phyloP scores from a whole-genome alignment of 2,329 filamentous ascomycete species.

The Beauveria pseudobassiana region DNA sequence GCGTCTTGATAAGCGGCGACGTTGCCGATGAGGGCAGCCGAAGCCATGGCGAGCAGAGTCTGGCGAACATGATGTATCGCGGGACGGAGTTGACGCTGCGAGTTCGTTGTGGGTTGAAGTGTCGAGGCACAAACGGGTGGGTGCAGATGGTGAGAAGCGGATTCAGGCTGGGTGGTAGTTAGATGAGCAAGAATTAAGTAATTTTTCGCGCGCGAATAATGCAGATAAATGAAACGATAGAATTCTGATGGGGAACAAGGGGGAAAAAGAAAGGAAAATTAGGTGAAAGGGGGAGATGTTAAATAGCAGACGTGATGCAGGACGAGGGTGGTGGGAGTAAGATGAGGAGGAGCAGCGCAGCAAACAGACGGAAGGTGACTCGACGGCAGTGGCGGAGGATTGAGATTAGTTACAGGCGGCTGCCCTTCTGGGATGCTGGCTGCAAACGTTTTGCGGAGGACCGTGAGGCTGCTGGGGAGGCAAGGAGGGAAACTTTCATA shows the following conservation, averaged over 20 bases:
- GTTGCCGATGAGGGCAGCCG: slow-evolving; percentile 22
- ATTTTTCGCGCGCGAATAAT: not conserved
- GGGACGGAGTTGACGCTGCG: too few species aligned
- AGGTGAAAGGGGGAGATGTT: not conserved
- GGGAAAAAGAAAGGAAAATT: not conserved
- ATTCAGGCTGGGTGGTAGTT: not conserved
- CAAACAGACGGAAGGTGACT: not conserved
- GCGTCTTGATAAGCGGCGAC: slow-evolving; percentile 35
- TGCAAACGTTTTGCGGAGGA: too few species aligned
- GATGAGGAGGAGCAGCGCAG: not conserved
- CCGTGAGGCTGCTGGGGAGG: too few species aligned
- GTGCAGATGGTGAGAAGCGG: not conserved
- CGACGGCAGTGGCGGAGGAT: too few species aligned
- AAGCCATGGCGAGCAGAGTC: slow-evolving; percentile 19
- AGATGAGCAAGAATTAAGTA: not conserved
- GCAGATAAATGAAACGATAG: not conserved
- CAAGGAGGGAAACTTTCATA: too few species aligned
- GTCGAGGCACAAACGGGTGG: not conserved
- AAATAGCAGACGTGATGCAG: not conserved
- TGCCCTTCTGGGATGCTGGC: too few species aligned
- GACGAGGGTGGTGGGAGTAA: not conserved
- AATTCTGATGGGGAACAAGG: not conserved
- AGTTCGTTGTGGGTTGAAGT: not conserved
- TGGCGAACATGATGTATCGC: slow-evolving; percentile 15
- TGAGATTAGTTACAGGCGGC: too few species aligned